phyloP scores from a whole-genome alignment of 768 basidiomycete species.

The Amanita molliuscula region DNA sequence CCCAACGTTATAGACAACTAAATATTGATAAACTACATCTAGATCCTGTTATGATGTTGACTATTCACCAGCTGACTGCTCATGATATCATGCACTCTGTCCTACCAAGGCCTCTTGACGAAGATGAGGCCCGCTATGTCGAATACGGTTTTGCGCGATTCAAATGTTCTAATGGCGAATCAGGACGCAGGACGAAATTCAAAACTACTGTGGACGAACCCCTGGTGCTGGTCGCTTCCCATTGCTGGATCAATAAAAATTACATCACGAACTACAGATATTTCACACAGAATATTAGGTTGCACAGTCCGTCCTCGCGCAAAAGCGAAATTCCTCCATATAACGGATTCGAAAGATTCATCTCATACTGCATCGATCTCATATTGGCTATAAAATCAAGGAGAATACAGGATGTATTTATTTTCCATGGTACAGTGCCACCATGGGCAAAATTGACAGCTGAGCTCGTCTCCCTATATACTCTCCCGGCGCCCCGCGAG shows the following conservation, averaged over 20 bases:
- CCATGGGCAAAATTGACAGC: conserved; percentile 27
- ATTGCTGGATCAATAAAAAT: conserved; percentile 28
- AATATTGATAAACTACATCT: conserved; percentile 24
- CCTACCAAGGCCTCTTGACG: conserved; percentile 23
- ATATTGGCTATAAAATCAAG: conserved; percentile 20
- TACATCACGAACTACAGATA: conserved; percentile 24
- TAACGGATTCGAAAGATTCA: conserved; percentile 37
- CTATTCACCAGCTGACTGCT: conserved; percentile 12
- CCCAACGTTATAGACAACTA: conserved; percentile 24
- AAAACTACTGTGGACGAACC: conserved; percentile 28
- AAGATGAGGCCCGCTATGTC: conserved; percentile 29
- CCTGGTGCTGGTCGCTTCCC: conserved; percentile 31
- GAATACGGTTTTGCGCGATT: conserved; percentile 38
- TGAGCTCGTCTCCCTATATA: conserved; percentile 24
- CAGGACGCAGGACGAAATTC: background rate
- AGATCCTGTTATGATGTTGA: background rate
- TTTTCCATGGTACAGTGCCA: conserved; percentile 19
- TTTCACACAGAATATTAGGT: conserved; percentile 25
- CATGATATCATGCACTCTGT: conserved; percentile 33
- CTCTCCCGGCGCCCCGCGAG: conserved; percentile 8
- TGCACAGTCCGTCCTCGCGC: conserved; percentile 15
- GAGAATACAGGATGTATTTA: conserved; percentile 25
- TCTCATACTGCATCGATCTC: conserved; percentile 30
- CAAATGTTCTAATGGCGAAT: conserved; percentile 12
- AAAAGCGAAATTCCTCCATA: background rate